Percentiles rank a stretch among this genome's conserved stretches.
phyloP scores from a whole-genome alignment of 2,329 filamentous ascomycete genomes.

The Xylariales sp. region DNA sequence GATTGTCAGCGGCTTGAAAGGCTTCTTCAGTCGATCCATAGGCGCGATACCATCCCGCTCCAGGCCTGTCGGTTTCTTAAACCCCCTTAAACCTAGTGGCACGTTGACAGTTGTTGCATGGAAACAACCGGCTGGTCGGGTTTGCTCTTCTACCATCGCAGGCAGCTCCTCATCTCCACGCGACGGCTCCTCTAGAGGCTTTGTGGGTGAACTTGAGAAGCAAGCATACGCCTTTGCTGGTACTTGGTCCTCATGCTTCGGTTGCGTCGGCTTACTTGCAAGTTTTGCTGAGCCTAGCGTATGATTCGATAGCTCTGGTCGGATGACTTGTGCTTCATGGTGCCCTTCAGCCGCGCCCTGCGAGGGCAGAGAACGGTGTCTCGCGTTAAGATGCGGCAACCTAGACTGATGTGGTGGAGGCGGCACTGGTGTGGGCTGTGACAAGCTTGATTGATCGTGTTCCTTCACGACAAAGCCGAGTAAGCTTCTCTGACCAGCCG shows the following conservation, averaged over 20 bases:
- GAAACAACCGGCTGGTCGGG: slow-evolving; percentile 39
- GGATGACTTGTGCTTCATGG: slow-evolving; percentile 20
- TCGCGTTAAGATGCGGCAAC: neutral
- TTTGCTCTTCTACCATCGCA: slow-evolving; percentile 28
- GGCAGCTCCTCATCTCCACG: slow-evolving; percentile 19
- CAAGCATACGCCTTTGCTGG: slow-evolving; percentile 44
- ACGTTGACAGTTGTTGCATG: slow-evolving; percentile 47
- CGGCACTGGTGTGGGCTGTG: too few species aligned
- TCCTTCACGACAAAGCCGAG: slow-evolving; percentile 26
- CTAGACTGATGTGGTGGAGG: too few species aligned
- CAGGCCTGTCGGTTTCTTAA: slow-evolving; percentile 41
- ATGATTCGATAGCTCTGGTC: slow-evolving; percentile 29
- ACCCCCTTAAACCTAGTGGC: slow-evolving; percentile 26
- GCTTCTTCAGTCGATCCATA: slow-evolving; percentile 47
- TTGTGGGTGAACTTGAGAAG: slow-evolving; percentile 53
- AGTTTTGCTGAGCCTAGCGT: slow-evolving; percentile 36
- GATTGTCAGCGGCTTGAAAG: slow-evolving; percentile 54
- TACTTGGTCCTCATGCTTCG: slow-evolving; percentile 15
- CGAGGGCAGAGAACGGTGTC: slow-evolving; percentile 2
- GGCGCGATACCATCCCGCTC: slow-evolving; percentile 38
- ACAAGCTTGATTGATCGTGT: slow-evolving; percentile 26
- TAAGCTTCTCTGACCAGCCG: slow-evolving; percentile 24
- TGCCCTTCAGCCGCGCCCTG: slow-evolving; percentile 1
- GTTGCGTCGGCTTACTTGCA: slow-evolving; percentile 29
- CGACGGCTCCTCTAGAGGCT: slow-evolving; percentile 14